A percentile compares a stretch with the other conserved stretches of the same genome.
These are phyloP conservation scores for Fulvia fulva DNA, from an alignment of 2,329 filamentous ascomycete genomes.

Conservation along the genomic window DNA sequence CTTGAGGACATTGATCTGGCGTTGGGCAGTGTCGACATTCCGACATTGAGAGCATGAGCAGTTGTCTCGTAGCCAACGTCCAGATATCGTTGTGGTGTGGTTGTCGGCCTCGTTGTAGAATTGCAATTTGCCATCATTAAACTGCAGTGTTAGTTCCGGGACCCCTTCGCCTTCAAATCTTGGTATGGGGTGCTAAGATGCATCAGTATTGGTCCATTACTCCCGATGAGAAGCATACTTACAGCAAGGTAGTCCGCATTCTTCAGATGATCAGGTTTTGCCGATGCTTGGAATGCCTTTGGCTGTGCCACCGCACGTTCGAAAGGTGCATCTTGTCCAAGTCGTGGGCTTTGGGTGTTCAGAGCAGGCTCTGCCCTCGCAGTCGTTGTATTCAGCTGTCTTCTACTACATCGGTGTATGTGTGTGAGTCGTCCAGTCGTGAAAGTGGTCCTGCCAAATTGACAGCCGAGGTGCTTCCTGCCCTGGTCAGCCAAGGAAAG, in stretches of 20 bases:
- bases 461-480: slow-evolving; percentile 6
- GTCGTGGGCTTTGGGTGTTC: neutral
- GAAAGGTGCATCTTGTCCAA: slow-evolving; percentile 16
- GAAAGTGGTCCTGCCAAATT: neutral
- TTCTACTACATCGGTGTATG: neutral
- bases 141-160: slow-evolving; percentile 8
- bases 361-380: neutral
- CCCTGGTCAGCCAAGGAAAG: neutral
- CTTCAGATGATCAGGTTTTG: slow-evolving; percentile 17
- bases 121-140: slow-evolving; percentile 17
- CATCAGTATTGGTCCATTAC: neutral
- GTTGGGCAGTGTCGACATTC: slow-evolving; percentile 30
- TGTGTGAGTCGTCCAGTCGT: neutral
- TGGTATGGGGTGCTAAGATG: slow-evolving; percentile 16
- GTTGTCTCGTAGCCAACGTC: slow-evolving; percentile 17
- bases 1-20: slow-evolving; percentile 32
- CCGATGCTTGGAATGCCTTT: slow-evolving; percentile 11
- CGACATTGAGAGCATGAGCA: slow-evolving; percentile 28
- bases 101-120: slow-evolving; percentile 16
- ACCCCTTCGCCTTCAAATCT: slow-evolving; percentile 11
- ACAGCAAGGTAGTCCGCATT: slow-evolving; percentile 10
- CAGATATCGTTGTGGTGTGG: slow-evolving; percentile 15
- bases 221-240: slow-evolving; percentile 3
- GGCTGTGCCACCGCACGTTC: slow-evolving; percentile 13
- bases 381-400: neutral